These are phyloP conservation scores for Trichoderma hamatum DNA, from an alignment of 2,329 filamentous ascomycete genomes.

Conservation along the genomic window DNA sequence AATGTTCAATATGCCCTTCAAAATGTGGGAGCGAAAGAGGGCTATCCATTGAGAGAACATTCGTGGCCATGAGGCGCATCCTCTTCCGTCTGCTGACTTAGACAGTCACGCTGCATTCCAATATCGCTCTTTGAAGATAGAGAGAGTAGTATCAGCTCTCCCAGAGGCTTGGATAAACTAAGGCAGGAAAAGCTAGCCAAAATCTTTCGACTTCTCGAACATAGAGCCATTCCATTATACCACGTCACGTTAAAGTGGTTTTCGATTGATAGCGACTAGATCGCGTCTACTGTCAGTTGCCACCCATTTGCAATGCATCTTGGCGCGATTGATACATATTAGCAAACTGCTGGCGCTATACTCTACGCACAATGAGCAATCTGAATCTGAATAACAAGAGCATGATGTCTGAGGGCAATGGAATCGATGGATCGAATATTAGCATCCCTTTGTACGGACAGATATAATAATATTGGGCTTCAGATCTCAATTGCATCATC, in stretches of 20 bases:
- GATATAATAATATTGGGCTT: not conserved
- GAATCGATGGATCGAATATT: not conserved
- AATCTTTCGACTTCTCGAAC: not conserved
- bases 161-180: not conserved
- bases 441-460: not conserved
- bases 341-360: not conserved
- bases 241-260: not conserved
- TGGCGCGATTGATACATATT: not conserved
- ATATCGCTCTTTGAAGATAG: not conserved
- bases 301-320: not conserved
- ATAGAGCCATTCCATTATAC: not conserved
- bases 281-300: not conserved
- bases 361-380: not conserved
- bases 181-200: not conserved
- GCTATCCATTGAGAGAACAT: not conserved
- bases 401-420: not conserved
- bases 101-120: slow-evolving; percentile 16
- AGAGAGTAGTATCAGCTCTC: not conserved
- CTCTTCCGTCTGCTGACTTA: not conserved
- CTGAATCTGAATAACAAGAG: not conserved
- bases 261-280: not conserved
- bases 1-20: not conserved
- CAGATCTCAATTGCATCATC: not conserved
- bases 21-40: not conserved
- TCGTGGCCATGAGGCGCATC: not conserved